Evolutionary conservation across 805 yeast species (phyloP), one percentile per base, ranked within the genome.

Genomic region (Tetrapisispora phaffii): DNA sequence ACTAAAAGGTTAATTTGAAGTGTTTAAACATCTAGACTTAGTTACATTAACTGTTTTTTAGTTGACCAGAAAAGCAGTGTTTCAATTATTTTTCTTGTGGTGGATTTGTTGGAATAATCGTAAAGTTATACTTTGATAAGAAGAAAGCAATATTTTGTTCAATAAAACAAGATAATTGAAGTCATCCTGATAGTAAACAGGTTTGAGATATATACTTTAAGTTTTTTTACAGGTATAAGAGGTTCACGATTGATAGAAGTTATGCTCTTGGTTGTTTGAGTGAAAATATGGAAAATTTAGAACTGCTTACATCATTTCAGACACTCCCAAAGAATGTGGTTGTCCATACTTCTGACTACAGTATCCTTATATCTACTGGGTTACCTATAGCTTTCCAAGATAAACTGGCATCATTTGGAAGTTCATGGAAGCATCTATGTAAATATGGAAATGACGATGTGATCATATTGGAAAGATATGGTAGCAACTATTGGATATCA

Each of bases 391-490:
- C 42, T 9, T 39, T 50, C 10, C 37, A 36, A 16, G 33, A 34
- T 3, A 34, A 22, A 34, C 26, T 38, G 17, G n/a, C 29, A 3
- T n/a, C 15, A 13, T 37, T 24, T 21, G 44, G 34, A 17, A 44
- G 15, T 19, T 33, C 19, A 8, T 42, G 45, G 35, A 52, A 44
- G 22, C 47, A 52, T 43, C 6, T 53, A 12, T 42, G 39, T 19
- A 35, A 41, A 34, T 34, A 35, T 13, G 24, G n/a, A 2, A 23
- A 44, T 38, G 34, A 42, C 24, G 24, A 35, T 2, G 24, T 16
- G 19, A 43, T 46, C 36, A 24, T 55, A 19, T 34, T 59, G 15
- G 63, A 59, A 26, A 46, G 48, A 21, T 59, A 59, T 45, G 52
- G 53, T 7, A 40, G 44, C 13, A 38, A 43, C 9, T 51, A 41